Percentiles rank a stretch among this genome's conserved stretches.
These are phyloP conservation scores for Verticillium longisporum DNA, from an alignment of 2,329 filamentous ascomycete genomes.

Conservation along the genomic window DNA sequence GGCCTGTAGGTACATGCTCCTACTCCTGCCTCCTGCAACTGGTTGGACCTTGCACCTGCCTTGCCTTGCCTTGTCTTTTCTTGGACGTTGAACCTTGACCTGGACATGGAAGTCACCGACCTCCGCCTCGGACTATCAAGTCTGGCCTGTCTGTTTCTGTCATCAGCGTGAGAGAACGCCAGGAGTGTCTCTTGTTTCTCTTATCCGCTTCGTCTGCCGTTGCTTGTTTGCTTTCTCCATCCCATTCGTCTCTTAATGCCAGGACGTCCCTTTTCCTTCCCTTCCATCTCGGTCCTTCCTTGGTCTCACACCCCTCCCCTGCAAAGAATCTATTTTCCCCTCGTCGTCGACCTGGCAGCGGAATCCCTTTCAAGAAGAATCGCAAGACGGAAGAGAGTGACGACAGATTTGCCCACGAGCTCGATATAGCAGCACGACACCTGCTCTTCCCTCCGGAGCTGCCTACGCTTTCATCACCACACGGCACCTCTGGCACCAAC, in stretches of 20 bases:
- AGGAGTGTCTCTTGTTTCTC: background rate
- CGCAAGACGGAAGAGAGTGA: too few species aligned
- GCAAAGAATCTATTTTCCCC: background rate
- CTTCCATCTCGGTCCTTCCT: background rate
- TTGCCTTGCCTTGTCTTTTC: background rate
- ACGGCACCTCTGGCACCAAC: background rate
- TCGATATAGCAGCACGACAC: background rate
- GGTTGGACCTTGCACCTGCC: background rate
- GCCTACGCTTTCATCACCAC: background rate
- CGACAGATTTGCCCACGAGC: background rate
- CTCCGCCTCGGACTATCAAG: background rate
- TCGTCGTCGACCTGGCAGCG: background rate
- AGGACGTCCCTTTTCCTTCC: background rate
- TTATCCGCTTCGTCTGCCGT: background rate
- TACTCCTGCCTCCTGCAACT: background rate
- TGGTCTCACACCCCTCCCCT: background rate
- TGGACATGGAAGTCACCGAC: background rate
- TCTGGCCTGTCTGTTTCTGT: background rate
- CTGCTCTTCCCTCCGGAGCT: background rate
- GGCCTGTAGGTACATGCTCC: background rate
- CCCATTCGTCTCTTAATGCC: background rate
- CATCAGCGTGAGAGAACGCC: background rate
- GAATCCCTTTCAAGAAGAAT: too few species aligned
- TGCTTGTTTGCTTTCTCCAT: background rate
- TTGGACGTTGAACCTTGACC: background rate